Conservation (phyloP, 768 basidiomycete species). For the Ramaria sp. region DNA sequence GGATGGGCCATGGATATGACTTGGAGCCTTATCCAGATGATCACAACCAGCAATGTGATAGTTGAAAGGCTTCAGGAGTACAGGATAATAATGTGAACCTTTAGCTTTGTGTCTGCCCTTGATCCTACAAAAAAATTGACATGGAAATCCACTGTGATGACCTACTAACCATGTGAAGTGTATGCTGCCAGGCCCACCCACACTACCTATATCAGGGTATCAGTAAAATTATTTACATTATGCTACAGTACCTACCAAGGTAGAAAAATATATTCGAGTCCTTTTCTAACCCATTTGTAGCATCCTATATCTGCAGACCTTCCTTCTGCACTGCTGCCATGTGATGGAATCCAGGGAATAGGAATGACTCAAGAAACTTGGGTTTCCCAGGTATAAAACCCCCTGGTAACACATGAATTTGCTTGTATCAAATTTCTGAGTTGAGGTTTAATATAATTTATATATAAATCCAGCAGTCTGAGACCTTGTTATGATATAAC, state of each 20-base stretch:
- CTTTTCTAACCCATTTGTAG: neutral
- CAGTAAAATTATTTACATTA: no score
- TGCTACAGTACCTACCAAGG: neutral
- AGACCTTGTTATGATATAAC: conserved; percentile 21
- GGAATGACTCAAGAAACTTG: conserved; percentile 20
- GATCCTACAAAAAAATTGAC: conserved; percentile 21
- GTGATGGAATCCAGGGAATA: conserved; percentile 23
- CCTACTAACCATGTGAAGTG: conserved; percentile 25
- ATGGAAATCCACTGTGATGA: conserved; percentile 23
- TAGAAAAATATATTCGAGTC: neutral
- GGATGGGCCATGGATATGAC: neutral
- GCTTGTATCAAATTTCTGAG: conserved; percentile 22
- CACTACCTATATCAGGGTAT: conserved; percentile 9
- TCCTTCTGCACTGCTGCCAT: no score
- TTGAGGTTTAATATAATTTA: no score
- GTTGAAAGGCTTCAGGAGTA: conserved; percentile 18
- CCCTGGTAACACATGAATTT: conserved; percentile 19
- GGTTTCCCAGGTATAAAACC: conserved; percentile 18
- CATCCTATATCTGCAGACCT: neutral
- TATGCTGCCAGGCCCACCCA: conserved; percentile 26
- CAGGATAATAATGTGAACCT: conserved; percentile 25
- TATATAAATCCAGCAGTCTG: no score
- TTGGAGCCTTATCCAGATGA: conserved; percentile 12
- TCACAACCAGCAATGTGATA: conserved; percentile 15
- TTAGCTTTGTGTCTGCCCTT: conserved; percentile 21